A percentile compares a stretch with the other conserved stretches of the same genome.
Evolutionary conservation across 768 basidiomycete species (phyloP).

Genomic region (Trametes punicea): DNA sequence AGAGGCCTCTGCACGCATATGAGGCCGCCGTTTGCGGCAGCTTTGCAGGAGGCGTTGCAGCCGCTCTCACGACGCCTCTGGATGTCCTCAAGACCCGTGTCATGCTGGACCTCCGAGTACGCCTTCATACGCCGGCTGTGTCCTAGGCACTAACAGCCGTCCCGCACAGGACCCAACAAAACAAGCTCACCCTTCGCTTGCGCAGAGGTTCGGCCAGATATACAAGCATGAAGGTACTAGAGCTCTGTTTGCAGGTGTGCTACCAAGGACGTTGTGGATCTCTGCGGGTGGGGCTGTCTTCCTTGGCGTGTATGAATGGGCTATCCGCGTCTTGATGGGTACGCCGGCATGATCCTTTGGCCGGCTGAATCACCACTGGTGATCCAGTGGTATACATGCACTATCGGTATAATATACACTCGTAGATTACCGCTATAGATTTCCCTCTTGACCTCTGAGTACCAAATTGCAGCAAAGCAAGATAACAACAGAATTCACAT

Average conservation of each 20-base stretch:
- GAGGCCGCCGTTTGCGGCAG: constrained; percentile 89
- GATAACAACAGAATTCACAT: background rate
- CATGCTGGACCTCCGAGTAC: constrained; percentile 87
- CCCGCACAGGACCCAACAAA: constrained; percentile 44
- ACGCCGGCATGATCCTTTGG: constrained; percentile 14
- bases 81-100: constrained; percentile 97
- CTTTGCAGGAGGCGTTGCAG: constrained; percentile 87
- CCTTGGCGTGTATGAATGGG: constrained; percentile 93
- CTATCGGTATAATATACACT: constrained; percentile 4
- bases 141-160: background rate
- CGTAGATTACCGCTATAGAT: background rate
- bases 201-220: constrained; percentile 59
- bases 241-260: constrained; percentile 81
- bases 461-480: background rate
- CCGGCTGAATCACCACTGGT: background rate
- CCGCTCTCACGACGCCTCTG: constrained; percentile 87
- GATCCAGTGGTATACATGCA: background rate
- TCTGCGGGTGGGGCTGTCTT: constrained; percentile 96
- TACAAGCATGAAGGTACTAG: constrained; percentile 64
- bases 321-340: constrained; percentile 46
- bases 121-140: constrained; percentile 21
- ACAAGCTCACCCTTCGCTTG: constrained; percentile 51
- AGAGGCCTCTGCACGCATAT: constrained; percentile 56
- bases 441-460: background rate
- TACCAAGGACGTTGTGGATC: constrained; percentile 95